Evolutionary conservation across 2,329 filamentous ascomycete genomes (phyloP), one percentile per base, ranked within the genome.

Genomic region (Colletotrichum musicola): DNA sequence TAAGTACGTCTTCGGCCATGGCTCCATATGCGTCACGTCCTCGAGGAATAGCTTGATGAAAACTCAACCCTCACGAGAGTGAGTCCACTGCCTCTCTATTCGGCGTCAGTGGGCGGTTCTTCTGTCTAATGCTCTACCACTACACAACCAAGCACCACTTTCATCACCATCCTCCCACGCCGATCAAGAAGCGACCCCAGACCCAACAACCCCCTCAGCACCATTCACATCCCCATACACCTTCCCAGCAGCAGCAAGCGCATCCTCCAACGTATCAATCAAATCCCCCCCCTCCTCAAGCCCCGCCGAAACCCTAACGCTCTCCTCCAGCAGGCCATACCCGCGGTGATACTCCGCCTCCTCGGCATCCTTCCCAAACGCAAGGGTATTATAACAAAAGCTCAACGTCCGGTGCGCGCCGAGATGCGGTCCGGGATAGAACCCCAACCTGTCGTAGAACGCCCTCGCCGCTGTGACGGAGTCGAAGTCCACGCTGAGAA

Each of bases 351-450:
- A 77, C 35, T 73, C 77, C 4, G 74, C 76, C 58, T 81, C 77
- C 10, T 81, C 77, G 5, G 77, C 71, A 27, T 79, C 78, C 62
- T 79, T 81, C 4, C 79, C 78, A 71, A 81, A 85, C 3, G 82
- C 74, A n/a, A 81, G 72, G 69, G 81, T 79, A 64, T 82, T 84
- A 71, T 86, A 88, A 0, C 84, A 78, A 40, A 86, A 69, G 35
- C 81, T 80, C 2, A 89, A 76, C 10, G 85, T 88, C 60, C 82
- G 76, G 71, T 85, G 85, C 0, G 85, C 86, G 1, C 85, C 87
- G 0, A 89, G 77, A 71, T 88, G 85, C 1, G 86, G 86, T 0
- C 85, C 85, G 1, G 83, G 79, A 71, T 86, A 84, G 64, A 87
- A 80, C 14, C 82, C 78, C 6, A 85, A 74, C 30, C 75, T 77